Evolutionary conservation across 257 asterid genomes (phyloP).

Genomic region (Handroanthus guayacan): DNA sequence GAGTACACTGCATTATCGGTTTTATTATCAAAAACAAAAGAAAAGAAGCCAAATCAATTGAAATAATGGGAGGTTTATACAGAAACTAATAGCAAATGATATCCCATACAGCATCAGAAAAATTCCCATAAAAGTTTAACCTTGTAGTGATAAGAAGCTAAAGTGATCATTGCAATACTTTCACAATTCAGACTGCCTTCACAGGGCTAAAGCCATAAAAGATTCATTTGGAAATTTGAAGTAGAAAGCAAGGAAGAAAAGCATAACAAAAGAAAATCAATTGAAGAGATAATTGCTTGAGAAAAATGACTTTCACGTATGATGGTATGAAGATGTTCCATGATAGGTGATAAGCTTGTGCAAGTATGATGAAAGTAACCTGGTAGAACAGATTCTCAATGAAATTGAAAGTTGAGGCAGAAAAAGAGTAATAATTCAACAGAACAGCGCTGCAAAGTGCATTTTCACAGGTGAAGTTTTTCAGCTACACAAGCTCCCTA

Average conservation of each 20-base stretch:
- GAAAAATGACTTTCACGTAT: constrained; percentile 19
- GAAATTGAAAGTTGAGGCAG: background rate
- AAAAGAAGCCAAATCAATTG: constrained; percentile 27
- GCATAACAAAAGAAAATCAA: background rate
- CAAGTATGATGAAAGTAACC: constrained; percentile 7
- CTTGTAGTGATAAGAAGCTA: constrained; percentile 14
- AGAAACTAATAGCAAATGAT: constrained; percentile 20
- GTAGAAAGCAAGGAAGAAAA: constrained; percentile 5
- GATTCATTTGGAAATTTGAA: background rate
- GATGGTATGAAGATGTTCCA: constrained; percentile 8
- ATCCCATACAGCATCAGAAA: constrained; percentile 1
- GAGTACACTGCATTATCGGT: constrained; percentile 1
- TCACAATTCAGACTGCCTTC: background rate
- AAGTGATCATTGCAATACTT: constrained; percentile 3
- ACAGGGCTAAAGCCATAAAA: constrained; percentile 10
- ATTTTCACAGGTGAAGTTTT: constrained; percentile 1
- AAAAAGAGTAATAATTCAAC: background rate
- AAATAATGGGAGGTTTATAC: constrained; percentile 22
- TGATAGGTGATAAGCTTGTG: constrained; percentile 17
- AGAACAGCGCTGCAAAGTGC: constrained; percentile 4
- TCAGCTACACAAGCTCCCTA: constrained; percentile 1
- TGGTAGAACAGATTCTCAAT: constrained; percentile 26
- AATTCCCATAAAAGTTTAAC: constrained; percentile 23
- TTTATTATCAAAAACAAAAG: constrained; percentile 4
- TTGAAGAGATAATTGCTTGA: constrained; percentile 16